Evolutionary conservation across 441 rosid species (phyloP), one percentile per base, ranked within the genome.

Genomic region (Manihot esculenta): DNA sequence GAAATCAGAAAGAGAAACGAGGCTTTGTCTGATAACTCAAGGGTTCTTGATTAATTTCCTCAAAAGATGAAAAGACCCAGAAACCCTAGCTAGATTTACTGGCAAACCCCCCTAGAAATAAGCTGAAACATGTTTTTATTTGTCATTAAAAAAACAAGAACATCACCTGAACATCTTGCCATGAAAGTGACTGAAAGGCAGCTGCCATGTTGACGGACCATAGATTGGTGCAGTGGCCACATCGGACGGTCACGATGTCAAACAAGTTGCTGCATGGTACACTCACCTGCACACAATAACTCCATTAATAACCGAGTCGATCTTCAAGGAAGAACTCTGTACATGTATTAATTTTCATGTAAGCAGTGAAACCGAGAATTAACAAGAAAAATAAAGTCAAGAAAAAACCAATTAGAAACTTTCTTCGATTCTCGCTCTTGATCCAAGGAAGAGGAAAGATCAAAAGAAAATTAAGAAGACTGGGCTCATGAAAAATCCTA

Each of bases 151-250:
- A 7, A n/a, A 54, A 6, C 26, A 7, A 24, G 35, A 35, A 59
- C 11, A 69, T 54, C 59, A 88, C 96, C 94, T 90, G 97, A 80
- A 72, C 76, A 82, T 90, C 87, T 88, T 84, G 94, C 84, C 89
- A 81, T 66, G 97, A 82, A 69, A 82, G 82, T 69, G 97, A 88
- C 89, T 89, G 99, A 76, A 90, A 85, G 55, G 96, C 85, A 60
- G 97, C 97, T 48, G 93, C 97, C 97, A 94, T 92, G 82, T 94
- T 92, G 69, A 94, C 97, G 53, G 99, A 89, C 96, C 91, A 89
- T 55, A 92, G 84, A 82, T 90, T 90, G 24, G 95, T 78, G 89
- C 99, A 94, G 90, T 92, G 97, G 38, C 97, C 99, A 74, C 99
- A 94, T 84, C 97, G 87, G 84, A 94, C 91, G 61, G 99, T 94